A percentile compares a stretch with the other conserved stretches of the same genome.
Conservation (phyloP, 2,329 filamentous ascomycete genomes). For the Microcyclospora tardicrescens region DNA sequence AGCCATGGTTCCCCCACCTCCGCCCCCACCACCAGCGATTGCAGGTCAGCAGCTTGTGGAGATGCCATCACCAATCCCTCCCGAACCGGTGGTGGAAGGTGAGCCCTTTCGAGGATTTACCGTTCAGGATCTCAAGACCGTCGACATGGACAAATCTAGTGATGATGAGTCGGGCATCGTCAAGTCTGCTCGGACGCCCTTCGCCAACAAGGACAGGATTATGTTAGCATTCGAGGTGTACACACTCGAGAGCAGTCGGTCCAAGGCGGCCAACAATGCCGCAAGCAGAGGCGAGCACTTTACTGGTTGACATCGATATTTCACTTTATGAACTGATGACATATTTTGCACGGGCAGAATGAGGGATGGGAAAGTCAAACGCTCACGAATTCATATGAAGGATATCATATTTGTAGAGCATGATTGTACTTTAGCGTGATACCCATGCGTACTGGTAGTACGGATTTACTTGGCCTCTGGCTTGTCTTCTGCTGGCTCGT, state of each 20-base stretch:
- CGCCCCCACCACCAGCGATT: not conserved
- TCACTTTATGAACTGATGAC: no score
- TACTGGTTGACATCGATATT: no score
- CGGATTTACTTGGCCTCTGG: no score
- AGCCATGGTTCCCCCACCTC: not conserved
- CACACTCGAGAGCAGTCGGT: not conserved
- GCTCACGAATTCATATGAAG: no score
- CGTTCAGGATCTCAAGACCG: slow-evolving; percentile 12
- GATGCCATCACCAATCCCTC: not conserved
- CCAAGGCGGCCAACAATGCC: no score
- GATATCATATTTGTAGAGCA: no score
- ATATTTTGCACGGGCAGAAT: no score
- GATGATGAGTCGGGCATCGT: slow-evolving; percentile 15
- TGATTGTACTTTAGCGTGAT: no score
- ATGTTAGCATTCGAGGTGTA: slow-evolving; percentile 12
- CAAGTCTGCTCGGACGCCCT: slow-evolving; percentile 9
- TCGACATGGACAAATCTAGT: slow-evolving; percentile 6
- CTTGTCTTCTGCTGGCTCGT: no score
- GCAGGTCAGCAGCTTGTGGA: not conserved
- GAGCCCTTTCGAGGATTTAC: slow-evolving; percentile 18
- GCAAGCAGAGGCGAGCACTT: no score
- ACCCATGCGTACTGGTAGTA: no score
- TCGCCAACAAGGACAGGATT: slow-evolving; percentile 8
- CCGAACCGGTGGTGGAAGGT: slow-evolving; percentile 9
- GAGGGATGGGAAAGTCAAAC: no score